phyloP scores from a whole-genome alignment of 768 basidiomycete species.

The Tricholoma terreum region DNA sequence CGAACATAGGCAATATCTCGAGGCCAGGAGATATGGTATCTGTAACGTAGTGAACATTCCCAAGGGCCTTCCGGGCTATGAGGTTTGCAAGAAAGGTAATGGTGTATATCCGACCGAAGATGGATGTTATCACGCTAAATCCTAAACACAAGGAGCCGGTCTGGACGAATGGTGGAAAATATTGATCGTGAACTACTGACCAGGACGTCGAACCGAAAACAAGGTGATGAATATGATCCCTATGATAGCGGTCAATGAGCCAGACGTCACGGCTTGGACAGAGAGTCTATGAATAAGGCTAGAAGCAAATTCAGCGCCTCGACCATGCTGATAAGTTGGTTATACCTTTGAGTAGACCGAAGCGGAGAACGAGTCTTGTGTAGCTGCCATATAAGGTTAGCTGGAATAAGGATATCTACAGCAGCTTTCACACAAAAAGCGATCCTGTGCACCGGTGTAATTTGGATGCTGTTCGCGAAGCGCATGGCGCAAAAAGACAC shows the following conservation, averaged over 20 bases:
- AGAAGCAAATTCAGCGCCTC: not conserved
- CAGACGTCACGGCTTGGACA: conserved; percentile 7
- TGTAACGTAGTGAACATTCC: not conserved
- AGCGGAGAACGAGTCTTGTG: conserved; percentile 6
- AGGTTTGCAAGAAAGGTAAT: conserved; percentile 12
- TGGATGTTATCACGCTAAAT: conserved; percentile 4
- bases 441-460: not conserved
- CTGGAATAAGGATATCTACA: conserved; percentile 7
- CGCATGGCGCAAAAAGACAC: not conserved
- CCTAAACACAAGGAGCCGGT: not conserved
- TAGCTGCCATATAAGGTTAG: conserved; percentile 12
- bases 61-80: not conserved
- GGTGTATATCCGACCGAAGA: conserved; percentile 13
- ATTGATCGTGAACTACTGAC: not conserved
- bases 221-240: conserved; percentile 7
- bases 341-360: conserved; percentile 7
- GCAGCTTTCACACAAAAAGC: conserved; percentile 4
- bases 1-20: not conserved
- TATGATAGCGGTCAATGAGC: conserved; percentile 1
- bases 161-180: not conserved
- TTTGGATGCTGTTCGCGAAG: no score
- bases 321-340: not conserved
- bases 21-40: not conserved
- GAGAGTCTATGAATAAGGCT: conserved; percentile 11
- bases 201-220: not conserved